Evolutionary conservation across 2,329 filamentous ascomycete genomes (phyloP), one percentile per base, ranked within the genome.

Genomic region (Paracoccidioides lutzii): DNA sequence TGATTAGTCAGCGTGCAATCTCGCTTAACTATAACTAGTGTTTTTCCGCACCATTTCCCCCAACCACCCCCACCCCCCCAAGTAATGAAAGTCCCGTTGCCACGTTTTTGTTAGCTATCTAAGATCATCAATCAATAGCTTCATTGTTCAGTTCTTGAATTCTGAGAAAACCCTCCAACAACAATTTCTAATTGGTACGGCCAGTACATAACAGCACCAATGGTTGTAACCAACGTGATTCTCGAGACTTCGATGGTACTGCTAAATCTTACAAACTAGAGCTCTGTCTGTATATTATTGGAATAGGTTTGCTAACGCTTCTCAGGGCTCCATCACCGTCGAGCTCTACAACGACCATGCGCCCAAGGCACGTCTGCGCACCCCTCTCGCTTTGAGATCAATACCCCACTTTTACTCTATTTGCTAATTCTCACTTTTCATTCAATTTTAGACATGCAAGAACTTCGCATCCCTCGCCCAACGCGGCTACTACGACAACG

Each of bases 331-430:
- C 48, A 85, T 98, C 69, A 81, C 81, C 57, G 73, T 97, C 60
- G 93, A 98, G 75, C 87, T 98, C 58, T 97, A 97, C 81, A 85
- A 81, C 52, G 71, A 80, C 32, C 90, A 97, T 75, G 91, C 91
- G 15, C 91, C 93, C 42, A 88, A 78, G 69, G 77, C 78, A 65
- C 57, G 51, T 46, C 40, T 52, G 6, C 6, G 9, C 37, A 43
- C 32, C 3, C 12, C 33, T 22, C 9, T 54, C 41, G 22, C 22
- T 22, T 22, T 22, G 22, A 22, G 2, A 22, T 22, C 22, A 22
- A 22, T 22, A 22, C 22, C 22, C 1, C 22, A 22, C 22, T 22
- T 22, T 22, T 22, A 22, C 22, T 22, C 22, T 22, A 22, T 53
- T 28, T 38, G 49, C n/a, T 55, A 52, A 51, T 30, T 30, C 33